These are phyloP conservation scores for Galeopsis tetrahit DNA, from an alignment of 257 asterid species.

Conservation along the genomic window DNA sequence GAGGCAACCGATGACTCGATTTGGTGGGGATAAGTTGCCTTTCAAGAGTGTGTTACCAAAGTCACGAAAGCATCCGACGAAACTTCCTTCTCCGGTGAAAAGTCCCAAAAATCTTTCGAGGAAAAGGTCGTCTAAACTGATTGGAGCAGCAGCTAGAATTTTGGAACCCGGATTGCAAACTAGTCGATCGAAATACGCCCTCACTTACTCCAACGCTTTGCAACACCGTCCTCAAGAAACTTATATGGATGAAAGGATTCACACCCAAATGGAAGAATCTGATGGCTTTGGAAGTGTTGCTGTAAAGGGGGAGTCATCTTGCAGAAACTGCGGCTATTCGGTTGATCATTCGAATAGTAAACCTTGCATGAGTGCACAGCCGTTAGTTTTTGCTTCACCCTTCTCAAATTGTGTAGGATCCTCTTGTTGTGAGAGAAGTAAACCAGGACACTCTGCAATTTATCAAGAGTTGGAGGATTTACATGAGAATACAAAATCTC, in stretches of 20 bases:
- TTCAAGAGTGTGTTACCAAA: conserved; percentile 63
- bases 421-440: conserved; percentile 44
- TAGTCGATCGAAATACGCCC: conserved; percentile 58
- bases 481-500: conserved; percentile 32
- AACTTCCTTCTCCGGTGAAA: conserved; percentile 71
- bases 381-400: conserved; percentile 39
- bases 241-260: conserved; percentile 37
- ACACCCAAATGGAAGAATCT: conserved; percentile 36
- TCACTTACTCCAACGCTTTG: conserved; percentile 47
- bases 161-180: conserved; percentile 87
- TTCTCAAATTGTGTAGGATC: conserved; percentile 38
- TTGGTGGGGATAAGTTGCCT: conserved; percentile 67
- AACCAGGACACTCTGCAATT: conserved; percentile 38
- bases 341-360: conserved; percentile 39
- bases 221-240: conserved; percentile 35
- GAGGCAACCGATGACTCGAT: conserved; percentile 50
- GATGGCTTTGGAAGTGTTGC: conserved; percentile 30
- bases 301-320: conserved; percentile 44
- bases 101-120: conserved; percentile 66
- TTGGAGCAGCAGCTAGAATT: conserved; percentile 83
- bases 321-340: conserved; percentile 62
- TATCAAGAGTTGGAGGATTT: conserved; percentile 39
- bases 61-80: conserved; percentile 68
- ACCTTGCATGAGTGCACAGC: conserved; percentile 37
- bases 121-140: conserved; percentile 66